Conservation (phyloP, 352 stramenopile genomes). For the Pythium insidiosum region DNA sequence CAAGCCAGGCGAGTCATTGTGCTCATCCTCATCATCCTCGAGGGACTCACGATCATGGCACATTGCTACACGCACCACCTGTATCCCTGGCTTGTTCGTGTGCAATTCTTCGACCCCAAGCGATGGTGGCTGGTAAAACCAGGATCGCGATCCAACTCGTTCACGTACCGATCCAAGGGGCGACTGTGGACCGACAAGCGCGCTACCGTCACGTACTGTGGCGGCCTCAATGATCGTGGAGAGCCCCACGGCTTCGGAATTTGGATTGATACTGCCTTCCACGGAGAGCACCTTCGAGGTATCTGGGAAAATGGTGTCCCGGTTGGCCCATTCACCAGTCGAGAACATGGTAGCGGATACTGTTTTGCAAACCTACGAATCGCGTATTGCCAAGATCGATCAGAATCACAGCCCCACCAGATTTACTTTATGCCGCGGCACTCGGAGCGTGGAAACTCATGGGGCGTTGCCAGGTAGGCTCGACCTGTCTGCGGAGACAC, state of each 20-base stretch:
- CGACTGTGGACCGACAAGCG: constrained; percentile 20
- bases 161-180: constrained; percentile 16
- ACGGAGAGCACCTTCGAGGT: constrained; percentile 49
- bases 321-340: constrained; percentile 45
- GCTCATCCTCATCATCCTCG: constrained; percentile 19
- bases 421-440: constrained; percentile 48
- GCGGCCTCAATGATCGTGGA: constrained; percentile 28
- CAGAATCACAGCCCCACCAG: constrained; percentile 19
- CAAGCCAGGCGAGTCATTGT: constrained; percentile 7
- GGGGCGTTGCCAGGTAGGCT: constrained; percentile 40
- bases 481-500: too few species aligned
- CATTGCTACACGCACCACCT: constrained; percentile 33
- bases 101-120: constrained; percentile 10
- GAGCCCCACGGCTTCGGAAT: constrained; percentile 47
- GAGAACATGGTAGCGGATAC: constrained; percentile 50
- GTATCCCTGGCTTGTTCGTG: constrained; percentile 29
- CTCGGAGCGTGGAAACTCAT: constrained; percentile 27
- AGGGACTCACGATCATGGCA: constrained; percentile 24
- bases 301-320: constrained; percentile 51
- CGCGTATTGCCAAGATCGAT: constrained; percentile 34
- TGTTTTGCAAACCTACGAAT: constrained; percentile 49
- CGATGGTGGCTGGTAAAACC: constrained; percentile 21
- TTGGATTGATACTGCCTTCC: constrained; percentile 54
- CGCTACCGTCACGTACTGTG: constrained; percentile 36
- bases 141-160: neutral